Conservation (phyloP, 805 yeast genomes). For the Metahyphopichia silvanorum region DNA sequence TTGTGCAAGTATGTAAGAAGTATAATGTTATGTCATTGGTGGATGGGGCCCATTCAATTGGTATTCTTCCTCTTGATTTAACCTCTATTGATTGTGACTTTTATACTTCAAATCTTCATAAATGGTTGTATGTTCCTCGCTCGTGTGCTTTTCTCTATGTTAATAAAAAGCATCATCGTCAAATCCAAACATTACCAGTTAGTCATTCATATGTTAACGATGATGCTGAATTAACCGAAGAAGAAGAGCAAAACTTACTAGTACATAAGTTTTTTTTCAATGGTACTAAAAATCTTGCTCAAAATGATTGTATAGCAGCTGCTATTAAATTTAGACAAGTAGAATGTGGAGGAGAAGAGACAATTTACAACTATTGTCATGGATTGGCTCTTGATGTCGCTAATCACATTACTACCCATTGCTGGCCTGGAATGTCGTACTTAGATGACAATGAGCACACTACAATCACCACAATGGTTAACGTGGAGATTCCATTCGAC, state of each 20-base stretch:
- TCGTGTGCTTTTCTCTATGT: conserved; percentile 61
- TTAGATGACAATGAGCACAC: conserved; percentile 34
- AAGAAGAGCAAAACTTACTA: conserved; percentile 23
- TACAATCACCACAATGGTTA: conserved; percentile 42
- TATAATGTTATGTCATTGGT: conserved; percentile 51
- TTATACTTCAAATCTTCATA: conserved; percentile 61
- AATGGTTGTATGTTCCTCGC: conserved; percentile 62
- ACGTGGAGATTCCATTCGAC: conserved; percentile 35
- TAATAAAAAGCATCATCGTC: conserved; percentile 45
- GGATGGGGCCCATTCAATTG: conserved; percentile 74
- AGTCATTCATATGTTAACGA: conserved; percentile 45
- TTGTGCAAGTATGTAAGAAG: conserved; percentile 44
- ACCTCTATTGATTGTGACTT: conserved; percentile 53
- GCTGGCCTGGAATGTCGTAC: conserved; percentile 34
- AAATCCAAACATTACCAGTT: conserved; percentile 56
- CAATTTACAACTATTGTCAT: conserved; percentile 46
- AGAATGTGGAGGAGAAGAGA: conserved; percentile 59
- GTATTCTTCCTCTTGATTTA: conserved; percentile 46
- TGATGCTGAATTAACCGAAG: conserved; percentile 18
- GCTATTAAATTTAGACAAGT: conserved; percentile 54
- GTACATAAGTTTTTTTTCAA: conserved; percentile 46
- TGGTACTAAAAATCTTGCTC: conserved; percentile 51
- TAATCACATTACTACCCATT: conserved; percentile 25
- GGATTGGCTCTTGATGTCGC: conserved; percentile 45
- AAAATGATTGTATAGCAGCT: conserved; percentile 37